Evolutionary conservation across 768 basidiomycete species (phyloP).

Genomic region (Rhodocollybia butyracea): DNA sequence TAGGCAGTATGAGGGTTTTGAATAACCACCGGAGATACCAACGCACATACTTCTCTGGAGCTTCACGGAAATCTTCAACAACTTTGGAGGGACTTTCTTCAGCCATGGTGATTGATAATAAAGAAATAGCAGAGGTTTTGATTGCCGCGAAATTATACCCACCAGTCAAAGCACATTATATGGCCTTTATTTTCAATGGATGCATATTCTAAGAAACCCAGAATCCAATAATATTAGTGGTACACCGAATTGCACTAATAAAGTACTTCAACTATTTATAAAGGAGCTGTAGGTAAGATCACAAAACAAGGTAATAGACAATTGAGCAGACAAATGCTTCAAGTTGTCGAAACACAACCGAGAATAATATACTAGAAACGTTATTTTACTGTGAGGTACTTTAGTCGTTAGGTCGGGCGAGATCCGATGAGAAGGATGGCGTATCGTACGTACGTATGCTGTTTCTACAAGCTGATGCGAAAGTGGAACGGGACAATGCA

Average conservation of each 20-base stretch:
- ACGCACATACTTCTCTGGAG: background rate
- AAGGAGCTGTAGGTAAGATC: background rate
- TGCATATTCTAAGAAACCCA: too few species aligned
- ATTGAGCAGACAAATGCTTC: background rate
- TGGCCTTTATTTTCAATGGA: too few species aligned
- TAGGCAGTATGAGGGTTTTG: too few species aligned
- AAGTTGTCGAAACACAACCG: background rate
- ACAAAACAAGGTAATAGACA: background rate
- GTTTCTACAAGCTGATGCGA: too few species aligned
- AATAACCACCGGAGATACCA: background rate
- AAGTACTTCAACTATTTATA: background rate
- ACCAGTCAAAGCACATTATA: background rate
- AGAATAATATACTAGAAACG: slow-evolving; percentile 4
- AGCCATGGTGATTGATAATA: background rate
- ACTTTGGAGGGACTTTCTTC: background rate
- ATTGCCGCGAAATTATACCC: background rate
- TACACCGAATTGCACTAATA: background rate
- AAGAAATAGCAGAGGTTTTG: background rate
- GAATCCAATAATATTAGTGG: too few species aligned
- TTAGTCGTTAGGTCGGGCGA: too few species aligned
- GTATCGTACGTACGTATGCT: too few species aligned
- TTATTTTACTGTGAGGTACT: too few species aligned
- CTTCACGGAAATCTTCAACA: background rate
- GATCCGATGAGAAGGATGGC: too few species aligned
- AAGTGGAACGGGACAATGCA: background rate